Conservation (phyloP, 2,329 filamentous ascomycete species). For the Grosmannia serpens region DNA sequence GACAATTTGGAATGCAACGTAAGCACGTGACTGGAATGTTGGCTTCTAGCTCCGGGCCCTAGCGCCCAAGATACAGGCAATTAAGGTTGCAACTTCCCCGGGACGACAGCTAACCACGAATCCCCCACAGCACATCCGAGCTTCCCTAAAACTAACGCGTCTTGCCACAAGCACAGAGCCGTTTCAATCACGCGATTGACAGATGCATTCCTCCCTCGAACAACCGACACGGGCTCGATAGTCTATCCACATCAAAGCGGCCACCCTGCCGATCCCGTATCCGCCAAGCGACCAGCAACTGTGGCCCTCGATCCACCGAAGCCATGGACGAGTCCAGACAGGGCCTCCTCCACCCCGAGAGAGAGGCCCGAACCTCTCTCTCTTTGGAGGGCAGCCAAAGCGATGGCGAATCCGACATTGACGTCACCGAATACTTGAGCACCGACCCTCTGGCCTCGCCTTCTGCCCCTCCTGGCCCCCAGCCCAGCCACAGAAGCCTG, state of each 20-base stretch:
- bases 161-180: background rate
- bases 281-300: background rate
- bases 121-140: background rate
- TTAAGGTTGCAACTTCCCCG: background rate
- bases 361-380: background rate
- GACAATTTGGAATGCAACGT: too few species aligned
- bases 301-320: background rate
- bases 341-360: background rate
- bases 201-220: background rate
- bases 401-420: constrained; percentile 19
- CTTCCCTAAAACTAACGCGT: background rate
- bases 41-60: too few species aligned
- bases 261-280: background rate
- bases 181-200: background rate
- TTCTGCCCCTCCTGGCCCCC: too few species aligned
- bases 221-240: background rate
- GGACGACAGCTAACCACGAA: too few species aligned
- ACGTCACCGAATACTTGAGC: constrained; percentile 20
- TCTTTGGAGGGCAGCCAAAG: constrained; percentile 9
- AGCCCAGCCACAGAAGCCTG: constrained; percentile 5
- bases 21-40: too few species aligned
- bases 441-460: constrained; percentile 9
- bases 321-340: background rate
- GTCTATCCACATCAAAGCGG: background rate
- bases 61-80: too few species aligned